phyloP scores from a whole-genome alignment of 2,329 filamentous ascomycete genomes.

The Diaporthe sp. region DNA sequence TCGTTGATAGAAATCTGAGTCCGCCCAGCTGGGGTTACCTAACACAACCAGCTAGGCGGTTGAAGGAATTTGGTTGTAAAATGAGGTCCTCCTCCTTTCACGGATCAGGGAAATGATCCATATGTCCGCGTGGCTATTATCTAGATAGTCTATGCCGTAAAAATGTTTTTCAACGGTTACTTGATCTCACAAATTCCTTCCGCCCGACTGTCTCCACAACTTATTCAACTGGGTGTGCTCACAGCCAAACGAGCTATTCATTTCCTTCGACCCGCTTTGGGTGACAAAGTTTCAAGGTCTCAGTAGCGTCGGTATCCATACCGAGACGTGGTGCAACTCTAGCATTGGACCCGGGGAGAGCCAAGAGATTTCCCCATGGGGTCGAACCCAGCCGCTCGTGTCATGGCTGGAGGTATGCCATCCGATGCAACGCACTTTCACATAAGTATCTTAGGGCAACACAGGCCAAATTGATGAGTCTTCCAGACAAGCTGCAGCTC shows the following conservation, averaged over 20 bases:
- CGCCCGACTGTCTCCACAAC: neutral
- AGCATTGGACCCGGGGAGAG: neutral
- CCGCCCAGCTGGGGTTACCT: too few relatives aligned
- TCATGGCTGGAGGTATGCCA: neutral
- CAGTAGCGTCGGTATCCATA: neutral
- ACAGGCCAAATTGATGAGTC: neutral
- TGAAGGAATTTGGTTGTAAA: too few relatives aligned
- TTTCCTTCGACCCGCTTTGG: neutral
- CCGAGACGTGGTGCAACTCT: neutral
- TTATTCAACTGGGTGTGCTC: neutral
- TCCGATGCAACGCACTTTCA: neutral
- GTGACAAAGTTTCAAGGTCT: neutral
- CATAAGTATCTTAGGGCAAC: neutral
- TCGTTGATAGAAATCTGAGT: too few relatives aligned
- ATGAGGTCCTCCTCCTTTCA: too few relatives aligned
- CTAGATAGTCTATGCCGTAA: too few relatives aligned
- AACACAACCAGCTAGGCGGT: too few relatives aligned
- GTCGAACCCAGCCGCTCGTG: neutral
- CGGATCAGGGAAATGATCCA: too few relatives aligned
- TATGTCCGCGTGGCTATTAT: too few relatives aligned
- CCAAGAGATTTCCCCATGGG: slow-evolving; percentile 8
- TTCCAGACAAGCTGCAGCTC: neutral
- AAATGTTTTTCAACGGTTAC: neutral
- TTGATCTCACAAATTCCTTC: neutral
- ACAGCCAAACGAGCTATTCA: neutral